Conservation (phyloP, 2,329 filamentous ascomycete genomes). For the Mycogone perniciosa region DNA sequence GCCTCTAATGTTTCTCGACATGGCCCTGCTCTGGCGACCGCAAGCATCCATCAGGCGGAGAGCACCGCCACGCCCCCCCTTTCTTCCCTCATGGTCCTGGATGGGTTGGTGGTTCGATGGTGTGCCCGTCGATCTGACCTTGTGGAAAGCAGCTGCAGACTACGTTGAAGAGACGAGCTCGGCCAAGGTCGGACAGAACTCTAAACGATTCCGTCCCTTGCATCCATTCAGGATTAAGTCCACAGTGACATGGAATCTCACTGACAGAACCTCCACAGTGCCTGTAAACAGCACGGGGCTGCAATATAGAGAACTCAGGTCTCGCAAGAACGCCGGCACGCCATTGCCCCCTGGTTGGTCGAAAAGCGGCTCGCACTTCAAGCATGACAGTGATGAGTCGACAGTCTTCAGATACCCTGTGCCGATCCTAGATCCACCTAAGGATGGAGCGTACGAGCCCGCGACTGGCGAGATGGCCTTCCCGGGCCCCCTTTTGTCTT, state of each 20-base stretch:
- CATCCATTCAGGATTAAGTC: slow-evolving; percentile 34
- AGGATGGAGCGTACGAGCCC: slow-evolving; percentile 24
- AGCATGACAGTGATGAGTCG: slow-evolving; percentile 33
- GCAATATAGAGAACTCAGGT: slow-evolving; percentile 33
- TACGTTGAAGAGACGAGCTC: slow-evolving; percentile 34
- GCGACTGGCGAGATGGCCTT: slow-evolving; percentile 25
- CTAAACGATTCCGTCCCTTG: slow-evolving; percentile 30
- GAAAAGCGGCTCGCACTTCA: slow-evolving; percentile 30
- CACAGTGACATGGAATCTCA: slow-evolving; percentile 34
- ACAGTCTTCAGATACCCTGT: slow-evolving; percentile 38
- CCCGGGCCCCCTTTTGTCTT: slow-evolving; percentile 35
- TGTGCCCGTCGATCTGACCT: slow-evolving; percentile 34
- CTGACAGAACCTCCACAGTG: slow-evolving; percentile 30
- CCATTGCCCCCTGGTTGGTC: slow-evolving; percentile 36
- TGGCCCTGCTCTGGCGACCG: slow-evolving; percentile 39
- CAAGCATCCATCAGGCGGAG: slow-evolving; percentile 36
- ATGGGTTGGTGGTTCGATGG: slow-evolving; percentile 44
- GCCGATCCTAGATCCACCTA: slow-evolving; percentile 30
- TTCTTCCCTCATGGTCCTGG: slow-evolving; percentile 42
- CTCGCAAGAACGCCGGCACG: slow-evolving; percentile 24
- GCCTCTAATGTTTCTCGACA: slow-evolving; percentile 41
- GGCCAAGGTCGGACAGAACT: slow-evolving; percentile 24
- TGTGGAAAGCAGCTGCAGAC: slow-evolving; percentile 39
- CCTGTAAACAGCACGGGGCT: slow-evolving; percentile 33
- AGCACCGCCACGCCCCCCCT: slow-evolving; percentile 29